Conservation (phyloP, 495 filamentous ascomycete genomes). For the Clohesyomyces aquaticus region DNA sequence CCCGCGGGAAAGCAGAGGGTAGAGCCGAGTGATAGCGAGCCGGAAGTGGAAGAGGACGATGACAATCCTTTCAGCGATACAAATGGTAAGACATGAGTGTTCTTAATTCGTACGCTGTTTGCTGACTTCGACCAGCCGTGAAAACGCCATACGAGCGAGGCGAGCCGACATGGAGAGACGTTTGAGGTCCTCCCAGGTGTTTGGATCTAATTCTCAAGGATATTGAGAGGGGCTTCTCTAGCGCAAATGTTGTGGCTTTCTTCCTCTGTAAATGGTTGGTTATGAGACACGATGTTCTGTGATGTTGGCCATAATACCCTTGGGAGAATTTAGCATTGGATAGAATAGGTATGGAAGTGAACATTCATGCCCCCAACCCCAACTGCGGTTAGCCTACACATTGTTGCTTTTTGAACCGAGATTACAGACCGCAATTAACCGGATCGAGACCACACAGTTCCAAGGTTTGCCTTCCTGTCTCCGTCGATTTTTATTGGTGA, state of each 20-base stretch:
- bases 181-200: constrained; percentile 8
- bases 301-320: neutral
- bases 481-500: neutral
- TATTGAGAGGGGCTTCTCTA: too few species aligned
- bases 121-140: constrained; percentile 47
- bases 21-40: constrained; percentile 43
- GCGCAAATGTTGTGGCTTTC: constrained; percentile 4
- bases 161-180: constrained; percentile 35
- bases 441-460: too few species aligned
- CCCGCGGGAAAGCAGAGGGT: constrained; percentile 56
- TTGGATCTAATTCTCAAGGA: too few species aligned
- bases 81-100: constrained; percentile 52
- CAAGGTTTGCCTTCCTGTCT: too few species aligned
- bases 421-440: too few species aligned
- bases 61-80: constrained; percentile 79
- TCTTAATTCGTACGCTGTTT: neutral
- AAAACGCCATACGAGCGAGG: constrained; percentile 55
- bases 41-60: constrained; percentile 44
- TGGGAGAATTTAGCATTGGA: neutral
- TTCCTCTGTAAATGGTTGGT: too few species aligned
- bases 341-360: constrained; percentile 17
- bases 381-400: too few species aligned
- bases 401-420: too few species aligned
- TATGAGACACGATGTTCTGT: neutral
- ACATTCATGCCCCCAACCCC: too few species aligned